Conservation (phyloP, 768 basidiomycete species). For the Hypholoma fasciculare region DNA sequence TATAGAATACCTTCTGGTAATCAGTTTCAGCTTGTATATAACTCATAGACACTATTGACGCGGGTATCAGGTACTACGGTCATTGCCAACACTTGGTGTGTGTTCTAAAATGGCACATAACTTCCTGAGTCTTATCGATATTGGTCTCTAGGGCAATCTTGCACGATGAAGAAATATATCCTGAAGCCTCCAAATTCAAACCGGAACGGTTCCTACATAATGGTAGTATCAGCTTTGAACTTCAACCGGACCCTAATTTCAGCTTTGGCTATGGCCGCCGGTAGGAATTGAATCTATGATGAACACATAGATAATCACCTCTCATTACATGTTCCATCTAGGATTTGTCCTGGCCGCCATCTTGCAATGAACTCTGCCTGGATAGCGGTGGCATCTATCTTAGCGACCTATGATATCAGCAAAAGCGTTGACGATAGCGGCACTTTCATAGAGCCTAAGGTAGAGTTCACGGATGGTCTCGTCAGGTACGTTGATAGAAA, state of each 20-base stretch:
- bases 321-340: slow-evolving; percentile 4
- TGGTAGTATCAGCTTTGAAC: background rate
- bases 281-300: background rate
- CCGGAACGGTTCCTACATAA: slow-evolving; percentile 1
- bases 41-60: background rate
- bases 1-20: background rate
- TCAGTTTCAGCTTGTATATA: background rate
- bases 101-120: background rate
- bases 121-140: background rate
- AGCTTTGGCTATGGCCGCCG: slow-evolving; percentile 1
- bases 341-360: slow-evolving; percentile 37
- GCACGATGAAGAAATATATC: background rate
- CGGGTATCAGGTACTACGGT: background rate
- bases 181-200: background rate
- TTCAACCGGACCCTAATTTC: background rate
- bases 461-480: slow-evolving; percentile 24
- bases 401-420: slow-evolving; percentile 27
- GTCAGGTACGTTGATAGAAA: slow-evolving; percentile 14
- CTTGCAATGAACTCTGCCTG: slow-evolving; percentile 30
- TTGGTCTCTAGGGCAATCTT: background rate
- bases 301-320: background rate
- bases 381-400: slow-evolving; percentile 29
- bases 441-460: slow-evolving; percentile 14
- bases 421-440: slow-evolving; percentile 33
- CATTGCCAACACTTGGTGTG: background rate